Evolutionary conservation across 805 yeast species (phyloP).

Genomic region (Lachancea nothofagi): DNA sequence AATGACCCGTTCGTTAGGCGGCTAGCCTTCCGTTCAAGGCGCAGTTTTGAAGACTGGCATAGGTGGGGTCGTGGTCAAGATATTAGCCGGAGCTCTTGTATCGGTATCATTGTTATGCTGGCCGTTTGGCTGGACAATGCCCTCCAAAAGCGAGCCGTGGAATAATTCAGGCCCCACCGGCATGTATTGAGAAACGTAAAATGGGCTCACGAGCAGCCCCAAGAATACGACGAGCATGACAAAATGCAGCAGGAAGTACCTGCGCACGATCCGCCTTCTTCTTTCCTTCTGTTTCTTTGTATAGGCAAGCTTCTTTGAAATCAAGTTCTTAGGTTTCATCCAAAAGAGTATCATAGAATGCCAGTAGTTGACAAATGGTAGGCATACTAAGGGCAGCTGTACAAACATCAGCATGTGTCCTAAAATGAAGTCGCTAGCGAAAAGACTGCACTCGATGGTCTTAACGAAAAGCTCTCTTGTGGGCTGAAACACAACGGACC

Average conservation of each 20-base stretch:
- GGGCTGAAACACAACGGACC: conserved; percentile 58
- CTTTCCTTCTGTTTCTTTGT: conserved; percentile 36
- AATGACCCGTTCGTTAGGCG: too few relatives aligned
- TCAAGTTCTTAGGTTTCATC: conserved; percentile 49
- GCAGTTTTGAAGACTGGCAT: conserved; percentile 32
- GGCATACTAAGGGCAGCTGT: conserved; percentile 55
- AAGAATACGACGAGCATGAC: conserved; percentile 37
- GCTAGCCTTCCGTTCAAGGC: too few relatives aligned
- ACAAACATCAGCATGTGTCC: conserved; percentile 53
- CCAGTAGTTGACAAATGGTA: conserved; percentile 61
- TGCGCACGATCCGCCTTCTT: conserved; percentile 39
- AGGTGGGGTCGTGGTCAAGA: conserved; percentile 37
- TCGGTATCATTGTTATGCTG: conserved; percentile 70
- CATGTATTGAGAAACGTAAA: conserved; percentile 33
- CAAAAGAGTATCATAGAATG: conserved; percentile 65
- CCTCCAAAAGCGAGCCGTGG: conserved; percentile 26
- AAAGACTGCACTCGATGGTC: conserved; percentile 58
- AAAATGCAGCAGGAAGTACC: conserved; percentile 45
- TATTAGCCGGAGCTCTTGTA: conserved; percentile 42
- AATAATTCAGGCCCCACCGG: conserved; percentile 25
- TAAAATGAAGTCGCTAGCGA: conserved; percentile 57
- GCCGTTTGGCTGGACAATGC: conserved; percentile 52
- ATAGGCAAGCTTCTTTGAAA: conserved; percentile 34
- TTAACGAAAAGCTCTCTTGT: conserved; percentile 59
- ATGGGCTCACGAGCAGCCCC: conserved; percentile 43